phyloP scores from a whole-genome alignment of 148 eudicot species.

The Drosera capensis region DNA sequence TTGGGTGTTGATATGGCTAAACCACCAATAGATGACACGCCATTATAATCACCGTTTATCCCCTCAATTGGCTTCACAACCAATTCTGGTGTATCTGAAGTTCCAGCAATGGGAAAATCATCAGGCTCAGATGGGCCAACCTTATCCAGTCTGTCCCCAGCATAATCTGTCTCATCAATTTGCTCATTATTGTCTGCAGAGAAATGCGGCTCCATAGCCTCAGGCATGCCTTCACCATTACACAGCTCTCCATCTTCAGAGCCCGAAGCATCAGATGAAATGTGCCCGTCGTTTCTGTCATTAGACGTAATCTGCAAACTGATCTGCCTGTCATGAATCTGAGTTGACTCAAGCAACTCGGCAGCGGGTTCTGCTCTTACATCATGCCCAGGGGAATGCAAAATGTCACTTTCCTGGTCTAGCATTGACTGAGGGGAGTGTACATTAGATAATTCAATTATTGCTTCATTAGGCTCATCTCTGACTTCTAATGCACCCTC shows the following conservation, averaged over 20 bases:
- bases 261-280: constrained; percentile 8
- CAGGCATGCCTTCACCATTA: constrained; percentile 10
- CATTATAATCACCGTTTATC: constrained; percentile 10
- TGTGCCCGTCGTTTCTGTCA: not conserved
- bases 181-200: constrained; percentile 12
- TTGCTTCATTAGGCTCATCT: constrained; percentile 11
- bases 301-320: not conserved
- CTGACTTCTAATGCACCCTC: constrained; percentile 7
- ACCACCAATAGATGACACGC: constrained; percentile 5
- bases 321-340: not conserved
- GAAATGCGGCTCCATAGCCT: constrained; percentile 12
- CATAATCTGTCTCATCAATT: constrained; percentile 10
- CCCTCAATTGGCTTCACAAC: constrained; percentile 6
- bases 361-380: not conserved
- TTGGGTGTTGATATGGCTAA: constrained; percentile 5
- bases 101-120: constrained; percentile 15
- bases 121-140: constrained; percentile 9
- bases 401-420: constrained; percentile 11
- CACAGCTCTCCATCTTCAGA: constrained; percentile 10
- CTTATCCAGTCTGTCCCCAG: constrained; percentile 14
- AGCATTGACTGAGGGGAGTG: constrained; percentile 2
- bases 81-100: constrained; percentile 16
- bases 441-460: constrained; percentile 3
- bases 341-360: not conserved
- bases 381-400: constrained; percentile 7